These are phyloP conservation scores for Rasamsonia emersonii DNA, from an alignment of 2,329 filamentous ascomycete genomes.

Conservation along the genomic window DNA sequence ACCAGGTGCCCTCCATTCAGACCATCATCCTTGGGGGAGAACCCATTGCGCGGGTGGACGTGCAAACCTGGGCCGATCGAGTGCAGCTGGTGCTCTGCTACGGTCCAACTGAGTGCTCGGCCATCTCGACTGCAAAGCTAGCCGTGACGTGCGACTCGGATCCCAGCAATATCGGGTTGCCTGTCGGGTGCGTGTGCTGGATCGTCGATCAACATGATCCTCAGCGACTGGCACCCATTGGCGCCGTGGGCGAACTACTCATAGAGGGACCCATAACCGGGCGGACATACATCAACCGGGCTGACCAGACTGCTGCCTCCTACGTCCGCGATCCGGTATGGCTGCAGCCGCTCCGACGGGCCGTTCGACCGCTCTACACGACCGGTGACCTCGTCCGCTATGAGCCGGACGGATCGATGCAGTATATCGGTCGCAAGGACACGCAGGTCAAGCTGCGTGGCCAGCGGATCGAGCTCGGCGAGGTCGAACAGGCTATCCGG, in stretches of 20 bases:
- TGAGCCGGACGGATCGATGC: constrained; percentile 10
- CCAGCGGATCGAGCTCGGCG: constrained; percentile 22
- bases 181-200: constrained; percentile 18
- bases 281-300: constrained; percentile 25
- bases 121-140: not conserved
- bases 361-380: constrained; percentile 11
- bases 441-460: constrained; percentile 22
- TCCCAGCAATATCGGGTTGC: constrained; percentile 13
- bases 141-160: too few species aligned
- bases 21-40: constrained; percentile 28
- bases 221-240: constrained; percentile 23
- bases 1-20: constrained; percentile 26
- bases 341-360: constrained; percentile 1
- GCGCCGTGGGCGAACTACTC: constrained; percentile 35
- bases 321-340: constrained; percentile 14
- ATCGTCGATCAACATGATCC: constrained; percentile 21
- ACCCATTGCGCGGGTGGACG: constrained; percentile 17
- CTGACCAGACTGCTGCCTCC: constrained; percentile 17
- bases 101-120: constrained; percentile 1
- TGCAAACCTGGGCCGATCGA: constrained; percentile 23
- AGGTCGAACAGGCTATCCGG: constrained; percentile 17
- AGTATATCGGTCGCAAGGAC: constrained; percentile 20
- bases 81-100: constrained; percentile 11
- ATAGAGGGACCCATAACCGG: constrained; percentile 35
- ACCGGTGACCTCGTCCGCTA: constrained; percentile 18